phyloP scores from a whole-genome alignment of 2,329 filamentous ascomycete species.

The Sporothrix pseudoabietina region DNA sequence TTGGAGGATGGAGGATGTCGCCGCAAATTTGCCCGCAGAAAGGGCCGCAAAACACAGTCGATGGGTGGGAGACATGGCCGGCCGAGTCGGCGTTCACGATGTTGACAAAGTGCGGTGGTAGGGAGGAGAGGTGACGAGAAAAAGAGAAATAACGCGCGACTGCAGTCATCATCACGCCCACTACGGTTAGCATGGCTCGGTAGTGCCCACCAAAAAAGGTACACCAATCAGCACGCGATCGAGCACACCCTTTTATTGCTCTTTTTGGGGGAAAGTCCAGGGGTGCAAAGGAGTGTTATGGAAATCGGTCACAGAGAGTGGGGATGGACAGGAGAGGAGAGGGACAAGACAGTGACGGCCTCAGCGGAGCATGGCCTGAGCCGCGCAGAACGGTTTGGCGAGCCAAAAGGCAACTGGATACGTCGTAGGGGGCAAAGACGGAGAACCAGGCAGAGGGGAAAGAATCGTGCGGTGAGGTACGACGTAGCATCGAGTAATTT shows the following conservation, averaged over 20 bases:
- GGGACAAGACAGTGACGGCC: neutral
- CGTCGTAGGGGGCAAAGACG: neutral
- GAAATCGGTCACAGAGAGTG: neutral
- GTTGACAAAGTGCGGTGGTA: neutral
- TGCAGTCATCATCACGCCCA: neutral
- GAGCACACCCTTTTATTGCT: conserved; percentile 12
- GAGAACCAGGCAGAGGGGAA: neutral
- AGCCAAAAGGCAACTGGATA: neutral
- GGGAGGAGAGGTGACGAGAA: too few relatives aligned
- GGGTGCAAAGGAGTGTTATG: neutral
- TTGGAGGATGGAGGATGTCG: neutral
- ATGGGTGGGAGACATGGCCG: neutral
- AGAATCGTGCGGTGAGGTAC: neutral
- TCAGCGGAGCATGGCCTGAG: neutral
- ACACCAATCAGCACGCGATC: conserved; percentile 21
- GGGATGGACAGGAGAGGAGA: neutral
- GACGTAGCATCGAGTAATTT: conserved; percentile 6
- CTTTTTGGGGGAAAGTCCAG: neutral
- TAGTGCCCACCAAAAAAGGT: neutral
- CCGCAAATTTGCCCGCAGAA: neutral
- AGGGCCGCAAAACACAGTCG: neutral
- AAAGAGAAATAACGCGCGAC: neutral
- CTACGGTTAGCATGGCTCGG: neutral
- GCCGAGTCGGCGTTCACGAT: neutral
- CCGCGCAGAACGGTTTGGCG: neutral